These are phyloP conservation scores for Myxozyma melibiosi DNA, from an alignment of 805 yeast species.

Conservation along the genomic window DNA sequence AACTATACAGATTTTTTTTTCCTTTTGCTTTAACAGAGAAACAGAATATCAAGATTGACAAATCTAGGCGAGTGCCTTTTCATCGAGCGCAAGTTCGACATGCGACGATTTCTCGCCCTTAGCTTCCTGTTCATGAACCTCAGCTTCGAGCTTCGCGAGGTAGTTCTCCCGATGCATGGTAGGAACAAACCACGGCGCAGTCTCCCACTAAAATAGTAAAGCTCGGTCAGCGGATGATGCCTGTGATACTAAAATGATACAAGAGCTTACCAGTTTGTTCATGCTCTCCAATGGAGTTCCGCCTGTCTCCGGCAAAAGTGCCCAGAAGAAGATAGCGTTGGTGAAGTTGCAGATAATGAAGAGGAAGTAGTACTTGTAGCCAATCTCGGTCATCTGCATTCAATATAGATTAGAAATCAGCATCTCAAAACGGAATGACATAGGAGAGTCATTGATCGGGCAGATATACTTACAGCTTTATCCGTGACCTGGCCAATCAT, in stretches of 20 bases:
- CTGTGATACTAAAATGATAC: too few species aligned
- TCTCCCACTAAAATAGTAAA: not conserved
- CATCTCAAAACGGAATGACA: too few species aligned
- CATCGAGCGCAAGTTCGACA: too few species aligned
- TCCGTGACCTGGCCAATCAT: conserved; percentile 44
- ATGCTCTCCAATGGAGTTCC: conserved; percentile 4
- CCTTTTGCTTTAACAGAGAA: too few species aligned
- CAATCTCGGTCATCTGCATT: conserved; percentile 37
- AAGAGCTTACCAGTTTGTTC: not conserved
- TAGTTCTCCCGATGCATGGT: not conserved
- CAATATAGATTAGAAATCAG: too few species aligned
- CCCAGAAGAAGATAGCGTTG: conserved; percentile 43
- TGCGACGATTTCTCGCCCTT: not conserved
- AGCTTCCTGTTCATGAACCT: not conserved
- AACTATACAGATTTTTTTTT: too few species aligned
- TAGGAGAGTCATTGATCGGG: too few species aligned
- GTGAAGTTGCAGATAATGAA: conserved; percentile 39
- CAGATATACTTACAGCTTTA: too few species aligned
- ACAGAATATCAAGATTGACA: too few species aligned
- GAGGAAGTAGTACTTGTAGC: conserved; percentile 37
- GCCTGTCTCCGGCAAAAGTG: conserved; percentile 42
- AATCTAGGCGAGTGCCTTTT: too few species aligned
- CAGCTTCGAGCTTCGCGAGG: conserved; percentile 37
- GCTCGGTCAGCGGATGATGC: too few species aligned
- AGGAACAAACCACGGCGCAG: conserved; percentile 4